Conservation (phyloP, 75 land plant species). For the Picea glauca region DNA sequence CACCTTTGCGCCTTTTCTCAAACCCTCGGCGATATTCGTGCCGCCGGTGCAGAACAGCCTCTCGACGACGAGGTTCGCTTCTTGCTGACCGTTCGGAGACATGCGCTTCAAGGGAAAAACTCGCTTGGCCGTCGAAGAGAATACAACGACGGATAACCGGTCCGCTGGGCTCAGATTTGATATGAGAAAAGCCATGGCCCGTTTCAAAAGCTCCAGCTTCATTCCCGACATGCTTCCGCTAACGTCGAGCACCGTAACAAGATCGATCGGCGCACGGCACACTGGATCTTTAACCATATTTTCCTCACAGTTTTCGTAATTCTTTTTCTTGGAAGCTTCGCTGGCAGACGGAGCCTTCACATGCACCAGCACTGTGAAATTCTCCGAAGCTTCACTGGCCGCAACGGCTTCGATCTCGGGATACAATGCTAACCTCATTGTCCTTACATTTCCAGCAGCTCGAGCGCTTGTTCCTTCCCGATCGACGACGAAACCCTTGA, state of each 20-base stretch:
- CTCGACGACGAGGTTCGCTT: constrained; percentile 59
- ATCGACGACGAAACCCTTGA: constrained; percentile 36
- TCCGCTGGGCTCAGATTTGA: constrained; percentile 69
- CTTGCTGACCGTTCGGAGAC: constrained; percentile 54
- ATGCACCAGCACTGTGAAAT: constrained; percentile 48
- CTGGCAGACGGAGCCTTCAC: constrained; percentile 34
- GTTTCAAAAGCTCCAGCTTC: constrained; percentile 77
- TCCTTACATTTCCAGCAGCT: neutral
- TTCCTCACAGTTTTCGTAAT: too few species aligned
- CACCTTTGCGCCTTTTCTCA: constrained; percentile 64
- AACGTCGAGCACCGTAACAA: constrained; percentile 59
- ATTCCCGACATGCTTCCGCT: constrained; percentile 72
- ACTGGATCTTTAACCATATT: constrained; percentile 23
- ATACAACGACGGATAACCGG: constrained; percentile 74
- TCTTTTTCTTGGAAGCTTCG: neutral
- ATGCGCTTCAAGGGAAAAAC: constrained; percentile 65
- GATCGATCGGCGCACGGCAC: constrained; percentile 65
- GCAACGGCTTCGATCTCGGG: constrained; percentile 51
- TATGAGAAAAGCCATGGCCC: constrained; percentile 80
- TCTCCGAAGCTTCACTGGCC: constrained; percentile 24
- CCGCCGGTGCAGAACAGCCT: constrained; percentile 33
- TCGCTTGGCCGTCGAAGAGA: constrained; percentile 55
- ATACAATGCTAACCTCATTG: neutral
- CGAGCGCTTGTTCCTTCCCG: neutral
- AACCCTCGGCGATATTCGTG: constrained; percentile 60